These are phyloP conservation scores for Cercospora nicotianae DNA, from an alignment of 2,329 filamentous ascomycete genomes.

Conservation along the genomic window DNA sequence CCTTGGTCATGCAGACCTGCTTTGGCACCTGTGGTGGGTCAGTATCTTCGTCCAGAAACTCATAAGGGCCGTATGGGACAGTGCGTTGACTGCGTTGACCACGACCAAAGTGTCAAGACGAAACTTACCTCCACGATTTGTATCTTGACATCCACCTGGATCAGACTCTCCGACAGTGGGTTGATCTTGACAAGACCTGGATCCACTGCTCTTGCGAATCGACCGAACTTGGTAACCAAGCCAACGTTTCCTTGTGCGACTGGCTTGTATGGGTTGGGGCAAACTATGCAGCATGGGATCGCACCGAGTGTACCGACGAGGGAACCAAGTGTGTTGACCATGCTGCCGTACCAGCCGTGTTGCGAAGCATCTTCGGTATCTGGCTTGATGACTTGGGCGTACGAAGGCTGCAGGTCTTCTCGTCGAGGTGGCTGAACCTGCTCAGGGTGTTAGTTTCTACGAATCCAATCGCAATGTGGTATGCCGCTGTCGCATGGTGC, in stretches of 20 bases:
- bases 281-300: constrained; percentile 85
- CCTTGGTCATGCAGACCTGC: constrained; percentile 99
- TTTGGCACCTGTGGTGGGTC: constrained; percentile 64
- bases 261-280: constrained; percentile 67
- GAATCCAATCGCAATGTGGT: background rate
- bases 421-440: constrained; percentile 73
- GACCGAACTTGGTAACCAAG: constrained; percentile 90
- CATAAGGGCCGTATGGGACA: background rate
- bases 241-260: constrained; percentile 93
- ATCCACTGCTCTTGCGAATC: constrained; percentile 93
- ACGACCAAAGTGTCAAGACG: background rate
- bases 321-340: constrained; percentile 77
- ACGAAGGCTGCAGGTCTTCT: constrained; percentile 78
- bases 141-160: constrained; percentile 97
- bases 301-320: constrained; percentile 78
- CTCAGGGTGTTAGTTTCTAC: background rate
- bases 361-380: constrained; percentile 64
- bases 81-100: background rate
- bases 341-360: constrained; percentile 72
- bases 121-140: constrained; percentile 74
- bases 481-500: background rate
- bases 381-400: constrained; percentile 62
- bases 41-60: background rate
- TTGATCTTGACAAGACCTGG: constrained; percentile 97
- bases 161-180: constrained; percentile 83